Percentiles rank a stretch among this genome's conserved stretches.
Evolutionary conservation across 495 filamentous ascomycete species (phyloP).

Genomic region (Neurospora africana): DNA sequence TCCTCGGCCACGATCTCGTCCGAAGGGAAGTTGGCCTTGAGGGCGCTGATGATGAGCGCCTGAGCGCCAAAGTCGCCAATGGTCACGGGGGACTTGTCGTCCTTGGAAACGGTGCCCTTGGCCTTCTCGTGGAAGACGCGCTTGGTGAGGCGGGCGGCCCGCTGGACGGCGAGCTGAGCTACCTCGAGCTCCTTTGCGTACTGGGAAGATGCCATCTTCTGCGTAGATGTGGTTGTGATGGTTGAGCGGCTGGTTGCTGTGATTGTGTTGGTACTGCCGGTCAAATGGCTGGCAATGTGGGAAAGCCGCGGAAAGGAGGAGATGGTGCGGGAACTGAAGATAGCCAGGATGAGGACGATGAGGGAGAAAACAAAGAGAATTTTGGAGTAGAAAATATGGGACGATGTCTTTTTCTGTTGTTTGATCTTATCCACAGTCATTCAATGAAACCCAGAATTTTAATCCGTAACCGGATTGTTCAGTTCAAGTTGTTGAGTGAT

Average conservation of each 20-base stretch:
- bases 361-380: conserved; percentile 8
- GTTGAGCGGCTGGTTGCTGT: too few species aligned
- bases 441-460: not conserved
- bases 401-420: not conserved
- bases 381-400: not conserved
- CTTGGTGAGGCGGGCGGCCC: conserved; percentile 80
- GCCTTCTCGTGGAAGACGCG: conserved; percentile 83
- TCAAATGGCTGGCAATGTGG: conserved; percentile 11
- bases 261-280: not conserved
- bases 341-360: conserved; percentile 16
- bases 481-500: not conserved
- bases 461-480: not conserved
- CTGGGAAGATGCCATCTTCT: conserved; percentile 10
- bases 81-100: conserved; percentile 91
- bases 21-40: conserved; percentile 76
- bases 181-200: conserved; percentile 77
- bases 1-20: conserved; percentile 95
- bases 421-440: not conserved
- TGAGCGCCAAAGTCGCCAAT: conserved; percentile 97
- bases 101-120: conserved; percentile 89
- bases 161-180: conserved; percentile 84
- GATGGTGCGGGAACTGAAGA: conserved; percentile 3
- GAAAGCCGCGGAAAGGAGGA: conserved; percentile 10
- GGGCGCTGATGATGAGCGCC: conserved; percentile 84
- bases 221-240: not conserved